A percentile compares a stretch with the other conserved stretches of the same genome.
Conservation (phyloP, 208 protist species). For the Trichomonas gallinae region DNA sequence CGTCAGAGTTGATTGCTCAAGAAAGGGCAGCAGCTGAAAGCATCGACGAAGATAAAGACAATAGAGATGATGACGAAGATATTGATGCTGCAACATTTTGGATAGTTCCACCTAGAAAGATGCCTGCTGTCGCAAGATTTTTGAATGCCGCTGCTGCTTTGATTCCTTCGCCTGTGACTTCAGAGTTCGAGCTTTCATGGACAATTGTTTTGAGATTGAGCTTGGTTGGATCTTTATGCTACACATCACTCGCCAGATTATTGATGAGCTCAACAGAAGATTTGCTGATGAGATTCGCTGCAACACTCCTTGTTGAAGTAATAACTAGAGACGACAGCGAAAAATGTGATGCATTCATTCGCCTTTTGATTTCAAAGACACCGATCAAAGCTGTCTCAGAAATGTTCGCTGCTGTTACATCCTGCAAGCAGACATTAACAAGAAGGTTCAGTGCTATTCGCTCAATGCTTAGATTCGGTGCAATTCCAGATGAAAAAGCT, state of each 20-base stretch:
- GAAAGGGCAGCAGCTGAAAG: not conserved
- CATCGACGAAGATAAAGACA: not conserved
- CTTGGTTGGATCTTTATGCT: not conserved
- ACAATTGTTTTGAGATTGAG: not conserved
- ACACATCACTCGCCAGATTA: not conserved
- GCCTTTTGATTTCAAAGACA: not conserved
- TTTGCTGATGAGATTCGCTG: not conserved
- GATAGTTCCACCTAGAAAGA: not conserved
- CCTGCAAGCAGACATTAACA: not conserved
- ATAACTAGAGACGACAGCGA: not conserved
- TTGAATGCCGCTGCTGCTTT: not conserved
- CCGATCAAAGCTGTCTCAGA: not conserved
- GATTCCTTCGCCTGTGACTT: not conserved
- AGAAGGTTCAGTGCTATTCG: not conserved
- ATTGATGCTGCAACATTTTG: not conserved
- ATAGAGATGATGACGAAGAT: not conserved
- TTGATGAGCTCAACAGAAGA: not conserved
- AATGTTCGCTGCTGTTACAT: not conserved
- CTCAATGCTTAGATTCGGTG: not conserved
- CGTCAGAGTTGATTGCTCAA: not conserved
- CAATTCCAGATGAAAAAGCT: not conserved
- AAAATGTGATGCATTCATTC: not conserved
- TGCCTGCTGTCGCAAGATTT: not conserved
- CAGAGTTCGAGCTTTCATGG: not conserved
- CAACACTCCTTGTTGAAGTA: not conserved